These are phyloP conservation scores for Xylona heveae DNA, from an alignment of 495 filamentous ascomycete species.

Conservation along the genomic window DNA sequence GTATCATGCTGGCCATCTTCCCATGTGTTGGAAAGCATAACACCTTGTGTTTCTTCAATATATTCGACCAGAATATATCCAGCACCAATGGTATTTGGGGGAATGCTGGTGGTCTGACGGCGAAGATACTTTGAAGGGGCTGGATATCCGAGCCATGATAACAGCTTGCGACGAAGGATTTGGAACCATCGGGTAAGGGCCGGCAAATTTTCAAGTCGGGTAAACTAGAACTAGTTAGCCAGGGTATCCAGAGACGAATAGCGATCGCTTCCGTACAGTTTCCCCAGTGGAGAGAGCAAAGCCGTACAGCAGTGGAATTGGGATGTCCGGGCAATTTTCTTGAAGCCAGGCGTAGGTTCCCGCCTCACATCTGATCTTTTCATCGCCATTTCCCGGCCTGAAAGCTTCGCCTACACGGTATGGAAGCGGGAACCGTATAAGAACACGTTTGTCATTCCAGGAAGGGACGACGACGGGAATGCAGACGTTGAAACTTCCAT, in stretches of 20 bases:
- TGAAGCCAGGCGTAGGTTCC: conserved; percentile 17
- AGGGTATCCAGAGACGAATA: too few relatives aligned
- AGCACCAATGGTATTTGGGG: conserved; percentile 2
- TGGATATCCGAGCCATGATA: conserved; percentile 10
- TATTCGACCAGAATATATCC: conserved; percentile 19
- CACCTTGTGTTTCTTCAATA: conserved; percentile 10
- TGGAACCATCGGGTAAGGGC: conserved; percentile 10
- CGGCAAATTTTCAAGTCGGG: conserved; percentile 11
- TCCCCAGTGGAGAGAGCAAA: conserved; percentile 14
- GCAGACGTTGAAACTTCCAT: conserved; percentile 23
- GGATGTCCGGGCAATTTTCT: conserved; percentile 14
- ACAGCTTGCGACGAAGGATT: conserved; percentile 9
- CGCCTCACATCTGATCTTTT: conserved; percentile 19
- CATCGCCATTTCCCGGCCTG: conserved; percentile 18
- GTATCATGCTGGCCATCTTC: conserved; percentile 8
- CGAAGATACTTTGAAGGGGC: conserved; percentile 11
- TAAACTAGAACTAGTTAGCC: conserved; percentile 17
- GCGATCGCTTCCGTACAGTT: conserved; percentile 8
- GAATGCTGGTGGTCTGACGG: conserved; percentile 7
- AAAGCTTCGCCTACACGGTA: conserved; percentile 16
- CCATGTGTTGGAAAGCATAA: conserved; percentile 18
- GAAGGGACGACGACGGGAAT: conserved; percentile 14
- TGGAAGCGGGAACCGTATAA: conserved; percentile 20
- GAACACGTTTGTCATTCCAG: conserved; percentile 10
- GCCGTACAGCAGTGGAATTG: conserved; percentile 15